Evolutionary conservation across 1,284 basidiomycete genomes (phyloP).

Genomic region (Lignosus rhinocerotis): DNA sequence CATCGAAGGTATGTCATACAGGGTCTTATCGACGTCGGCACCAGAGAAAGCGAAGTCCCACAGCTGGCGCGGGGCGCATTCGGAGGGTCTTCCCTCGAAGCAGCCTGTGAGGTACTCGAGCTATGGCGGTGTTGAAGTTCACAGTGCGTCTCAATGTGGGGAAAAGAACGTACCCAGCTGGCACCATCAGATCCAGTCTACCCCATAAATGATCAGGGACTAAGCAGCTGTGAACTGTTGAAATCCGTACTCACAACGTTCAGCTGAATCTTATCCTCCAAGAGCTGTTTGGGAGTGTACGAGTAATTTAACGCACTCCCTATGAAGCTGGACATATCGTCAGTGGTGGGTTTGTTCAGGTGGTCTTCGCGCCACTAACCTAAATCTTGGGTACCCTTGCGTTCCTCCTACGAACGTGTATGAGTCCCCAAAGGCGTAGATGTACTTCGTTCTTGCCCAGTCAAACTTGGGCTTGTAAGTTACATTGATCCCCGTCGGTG

Average conservation of each 20-base stretch:
- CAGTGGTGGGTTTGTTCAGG: no score
- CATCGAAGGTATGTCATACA: constrained; percentile 34
- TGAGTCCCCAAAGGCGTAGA: constrained; percentile 56
- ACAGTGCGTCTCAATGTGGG: not conserved
- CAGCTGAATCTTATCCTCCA: constrained; percentile 46
- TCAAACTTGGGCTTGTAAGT: constrained; percentile 28
- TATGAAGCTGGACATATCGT: constrained; percentile 42
- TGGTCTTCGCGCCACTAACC: constrained; percentile 30
- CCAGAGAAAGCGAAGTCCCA: constrained; percentile 63
- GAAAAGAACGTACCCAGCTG: constrained; percentile 45
- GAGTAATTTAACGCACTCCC: constrained; percentile 45
- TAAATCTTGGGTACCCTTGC: constrained; percentile 47
- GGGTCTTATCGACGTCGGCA: constrained; percentile 47
- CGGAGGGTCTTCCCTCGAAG: constrained; percentile 43
- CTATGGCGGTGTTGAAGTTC: not conserved
- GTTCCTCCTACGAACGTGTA: constrained; percentile 58
- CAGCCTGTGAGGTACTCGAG: constrained; percentile 52
- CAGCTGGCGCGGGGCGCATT: constrained; percentile 46
- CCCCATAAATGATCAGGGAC: not conserved
- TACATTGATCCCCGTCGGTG: not conserved
- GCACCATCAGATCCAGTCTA: constrained; percentile 56
- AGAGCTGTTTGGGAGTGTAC: constrained; percentile 45
- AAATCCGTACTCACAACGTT: constrained; percentile 38
- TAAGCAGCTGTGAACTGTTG: no score
- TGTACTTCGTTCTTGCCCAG: constrained; percentile 42